Base-by-base conservation (phyloP, 1,284 basidiomycete genomes). In the Ceratobasidium sp. region DNA sequence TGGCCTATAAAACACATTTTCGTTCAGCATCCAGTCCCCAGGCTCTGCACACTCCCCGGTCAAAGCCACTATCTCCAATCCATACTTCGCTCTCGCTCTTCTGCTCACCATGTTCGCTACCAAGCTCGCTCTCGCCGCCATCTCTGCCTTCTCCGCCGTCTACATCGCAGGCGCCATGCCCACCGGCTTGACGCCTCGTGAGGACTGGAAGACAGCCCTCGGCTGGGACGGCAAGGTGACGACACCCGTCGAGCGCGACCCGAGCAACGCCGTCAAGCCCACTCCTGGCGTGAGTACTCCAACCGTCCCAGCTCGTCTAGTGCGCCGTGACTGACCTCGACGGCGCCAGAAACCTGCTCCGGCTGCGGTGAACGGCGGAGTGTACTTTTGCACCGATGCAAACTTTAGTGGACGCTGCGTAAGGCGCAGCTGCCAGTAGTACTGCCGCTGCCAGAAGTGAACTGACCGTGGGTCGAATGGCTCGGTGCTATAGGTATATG, bases 221-320 rank as follows among this genome's bases (percentile, higher is more conserved):
- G 62, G 62, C 22, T 65, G 62, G 62, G 62, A 65, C 25, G 62
- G 62, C 15, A 65, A 65, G 62, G 40, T 46, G 3, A 65, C 62
- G 13, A 65, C 62, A 17, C 40, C 62, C 25, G 62, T n/a, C 40
- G 13, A 65, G 44, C 40, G 44, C 40, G 62, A 65, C 25, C 62
- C 62, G 8, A 44, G 40, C 40, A 65, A 65, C 25, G 40, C 22
- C 7, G 62, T 65, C 62, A 65, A 61, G 57, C 57, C 57, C 32
- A 61, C 57, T 5, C 57, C 57, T 15, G 32, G 32, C 19, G 57
- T 61, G 32, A 19, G 57, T 61, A 11, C 15, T 1, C 46, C 19
- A 17, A 17, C 9, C 8, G 37, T 34, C 32, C 2, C 6, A 13
- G 11, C 57, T 37, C 32, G 32, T 6, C 11, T 11, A 34, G 8